Evolutionary conservation across 2,329 filamentous ascomycete species (phyloP).

Genomic region (Fusarium devonianum): DNA sequence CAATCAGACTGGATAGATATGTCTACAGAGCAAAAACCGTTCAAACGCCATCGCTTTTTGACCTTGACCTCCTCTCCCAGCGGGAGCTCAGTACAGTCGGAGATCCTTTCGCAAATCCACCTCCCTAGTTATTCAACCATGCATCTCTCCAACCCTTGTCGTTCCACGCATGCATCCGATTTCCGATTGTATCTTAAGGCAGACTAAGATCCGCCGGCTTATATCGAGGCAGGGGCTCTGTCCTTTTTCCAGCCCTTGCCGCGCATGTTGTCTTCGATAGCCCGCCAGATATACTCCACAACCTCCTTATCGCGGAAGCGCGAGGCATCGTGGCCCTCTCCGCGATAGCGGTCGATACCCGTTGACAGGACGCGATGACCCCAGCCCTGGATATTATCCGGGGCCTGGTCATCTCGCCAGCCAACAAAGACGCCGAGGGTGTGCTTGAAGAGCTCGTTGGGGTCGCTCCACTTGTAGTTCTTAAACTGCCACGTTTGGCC

Average conservation of each 20-base stretch:
- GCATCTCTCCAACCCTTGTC: slow-evolving; percentile 9
- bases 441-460: slow-evolving; percentile 87
- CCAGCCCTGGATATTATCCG: slow-evolving; percentile 81
- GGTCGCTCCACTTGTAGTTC: slow-evolving; percentile 93
- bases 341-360: slow-evolving; percentile 83
- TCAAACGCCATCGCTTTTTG: slow-evolving; percentile 44
- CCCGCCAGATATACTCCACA: slow-evolving; percentile 90
- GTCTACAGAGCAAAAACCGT: slow-evolving; percentile 36
- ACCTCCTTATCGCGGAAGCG: slow-evolving; percentile 90
- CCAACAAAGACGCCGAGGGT: slow-evolving; percentile 89
- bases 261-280: slow-evolving; percentile 87
- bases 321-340: slow-evolving; percentile 60
- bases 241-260: slow-evolving; percentile 82
- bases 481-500: slow-evolving; percentile 99
- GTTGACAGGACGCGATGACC: slow-evolving; percentile 82
- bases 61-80: slow-evolving; percentile 25
- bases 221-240: slow-evolving; percentile 65
- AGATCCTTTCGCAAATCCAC: slow-evolving; percentile 10
- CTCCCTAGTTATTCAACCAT: slow-evolving; percentile 6
- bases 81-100: slow-evolving; percentile 28
- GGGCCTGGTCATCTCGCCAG: slow-evolving; percentile 84
- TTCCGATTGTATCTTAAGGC: slow-evolving; percentile 1
- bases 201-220: slow-evolving; percentile 1
- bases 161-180: neutral
- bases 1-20: slow-evolving; percentile 17